Evolutionary conservation across 352 stramenopile species (phyloP), one percentile per base, ranked within the genome.

Genomic region (Globisporangium recalcitrans): DNA sequence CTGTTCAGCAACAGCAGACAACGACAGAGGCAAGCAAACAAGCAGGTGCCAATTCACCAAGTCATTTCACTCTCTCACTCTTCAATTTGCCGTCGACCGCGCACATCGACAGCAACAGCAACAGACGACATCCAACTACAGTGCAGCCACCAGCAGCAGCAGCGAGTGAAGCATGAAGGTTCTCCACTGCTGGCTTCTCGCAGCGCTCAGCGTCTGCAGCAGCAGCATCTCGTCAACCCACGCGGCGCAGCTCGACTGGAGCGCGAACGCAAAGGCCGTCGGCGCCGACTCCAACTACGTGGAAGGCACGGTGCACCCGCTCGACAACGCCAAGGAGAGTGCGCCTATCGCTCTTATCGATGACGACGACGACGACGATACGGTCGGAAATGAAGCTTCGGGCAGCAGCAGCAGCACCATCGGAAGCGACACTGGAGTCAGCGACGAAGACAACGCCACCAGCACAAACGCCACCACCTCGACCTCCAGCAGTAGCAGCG

Each of bases 61-160:
- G 16, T 48, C 40, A 24, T 7, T 19, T 14, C 16, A 5, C 27
- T 36, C 21, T 48, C 57, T 62, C 44, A 62, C 40, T 70, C 59
- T 58, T 53, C 64, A 63, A 70, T 63, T 70, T 48, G 52, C 64
- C 58, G 51, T 42, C 58, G 36, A 40, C 14, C 47, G 26, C 47
- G 10, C 32, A 60, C 48, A 64, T 53, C 62, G 5, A 34, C 31
- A 34, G 2, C 31, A 56, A 36, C 42, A 47, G 31, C 52, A 34
- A 19, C 52, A 48, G 22, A 31, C 19, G 3, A 32, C 29, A 14
- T n/a, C 13, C n/a, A 52, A 34, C n/a, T n/a, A n/a, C n/a, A n/a
- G n/a, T n/a, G n/a, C n/a, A n/a, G n/a, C n/a, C n/a, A n/a, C n/a
- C n/a, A n/a, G n/a, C n/a, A n/a, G n/a, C n/a, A 68, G 53, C 29